Evolutionary conservation across 192 early-diverging fungal species (phyloP), one percentile per base, ranked within the genome.

Genomic region (Rhizophagus sp.): DNA sequence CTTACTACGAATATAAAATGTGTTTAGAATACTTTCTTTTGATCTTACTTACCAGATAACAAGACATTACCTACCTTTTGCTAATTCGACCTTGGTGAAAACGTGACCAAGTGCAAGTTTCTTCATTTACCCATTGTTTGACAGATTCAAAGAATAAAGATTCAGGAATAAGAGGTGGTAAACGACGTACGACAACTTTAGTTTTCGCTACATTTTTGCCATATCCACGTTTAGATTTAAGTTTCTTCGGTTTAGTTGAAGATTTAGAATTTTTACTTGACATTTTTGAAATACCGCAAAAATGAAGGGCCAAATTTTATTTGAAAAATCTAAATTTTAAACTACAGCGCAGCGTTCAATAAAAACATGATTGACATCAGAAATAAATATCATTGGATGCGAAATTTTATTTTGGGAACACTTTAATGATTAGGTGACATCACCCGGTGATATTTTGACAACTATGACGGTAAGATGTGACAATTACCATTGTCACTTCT

Each of bases 131-230:
- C 87, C 92, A 93, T 22, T 81, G 80, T 41, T 88, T 87, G 9
- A 96, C 87, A 2, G 90, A 83, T 19, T 86, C 85, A 80, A 87
- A 68, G 81, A 96, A 95, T 33, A 91, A 83, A 9, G 88, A 83
- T 80, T 94, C 92, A 7, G 94, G 94, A 3, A 96, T 76, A 71
- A 90, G 90, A 33, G 94, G 92, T 12, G 95, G 95, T 17, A 96
- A 85, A 24, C 93, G 83, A 39, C 95, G 86, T 8, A 96, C 88
- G 15, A 96, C 89, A 22, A 95, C 87, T 82, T 96, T 96, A 63
- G 87, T 89, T 71, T 88, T 89, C 8, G 79, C 44, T 11, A 44
- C 67, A 57, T 47, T 73, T 64, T 89, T 88, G n/a, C 82, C 80
- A 13, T 78, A 73, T 25, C 69, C 80, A 15, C 83, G 80, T 66